These are phyloP conservation scores for Capsella bursapastoris DNA, from an alignment of 345 rosid species.

Conservation along the genomic window DNA sequence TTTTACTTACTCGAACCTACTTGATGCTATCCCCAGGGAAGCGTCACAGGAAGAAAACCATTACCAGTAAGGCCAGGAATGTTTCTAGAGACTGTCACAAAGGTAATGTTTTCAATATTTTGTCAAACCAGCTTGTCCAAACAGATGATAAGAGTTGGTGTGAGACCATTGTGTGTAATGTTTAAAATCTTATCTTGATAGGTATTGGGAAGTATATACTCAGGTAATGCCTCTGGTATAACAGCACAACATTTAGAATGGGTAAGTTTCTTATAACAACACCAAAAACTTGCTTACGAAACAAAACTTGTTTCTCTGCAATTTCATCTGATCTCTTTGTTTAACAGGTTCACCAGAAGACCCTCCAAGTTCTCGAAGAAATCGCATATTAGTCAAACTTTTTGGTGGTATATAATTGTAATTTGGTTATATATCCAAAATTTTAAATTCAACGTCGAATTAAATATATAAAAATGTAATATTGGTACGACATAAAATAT, in stretches of 20 bases:
- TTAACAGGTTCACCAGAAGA: constrained; percentile 82
- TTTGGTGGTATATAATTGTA: constrained; percentile 12
- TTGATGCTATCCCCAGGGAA: constrained; percentile 56
- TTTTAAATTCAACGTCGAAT: no score
- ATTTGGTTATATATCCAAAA: background rate
- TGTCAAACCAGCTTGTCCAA: background rate
- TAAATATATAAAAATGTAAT: no score
- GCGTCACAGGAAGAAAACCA: constrained; percentile 76
- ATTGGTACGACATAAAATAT: no score
- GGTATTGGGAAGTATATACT: constrained; percentile 90
- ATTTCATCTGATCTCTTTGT: constrained; percentile 1
- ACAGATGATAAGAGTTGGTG: background rate
- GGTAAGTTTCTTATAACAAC: constrained; percentile 50
- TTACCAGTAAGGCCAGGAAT: constrained; percentile 95
- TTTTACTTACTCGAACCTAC: constrained; percentile 2
- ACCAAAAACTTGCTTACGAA: background rate
- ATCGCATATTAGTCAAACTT: constrained; percentile 62
- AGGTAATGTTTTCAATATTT: constrained; percentile 52
- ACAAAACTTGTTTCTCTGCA: background rate
- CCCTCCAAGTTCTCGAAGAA: constrained; percentile 82
- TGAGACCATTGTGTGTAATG: background rate
- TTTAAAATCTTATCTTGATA: constrained; percentile 42
- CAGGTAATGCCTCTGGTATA: constrained; percentile 78
- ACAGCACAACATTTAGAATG: constrained; percentile 97
- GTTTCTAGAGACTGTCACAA: constrained; percentile 93